Conservation (phyloP, 768 basidiomycete species). For the Amanita exitialis region DNA sequence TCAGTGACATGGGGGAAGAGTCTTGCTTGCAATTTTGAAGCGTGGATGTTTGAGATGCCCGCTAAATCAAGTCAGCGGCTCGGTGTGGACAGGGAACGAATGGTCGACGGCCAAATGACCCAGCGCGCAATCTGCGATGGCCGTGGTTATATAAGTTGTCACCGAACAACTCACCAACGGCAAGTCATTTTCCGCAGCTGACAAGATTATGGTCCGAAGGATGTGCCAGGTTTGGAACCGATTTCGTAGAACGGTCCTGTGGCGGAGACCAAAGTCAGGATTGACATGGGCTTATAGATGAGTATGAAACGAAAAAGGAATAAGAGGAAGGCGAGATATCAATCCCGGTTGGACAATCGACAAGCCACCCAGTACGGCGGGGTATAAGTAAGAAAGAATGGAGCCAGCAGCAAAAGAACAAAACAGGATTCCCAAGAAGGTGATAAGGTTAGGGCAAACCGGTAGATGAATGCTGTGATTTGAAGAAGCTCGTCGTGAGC, state of each 20-base stretch:
- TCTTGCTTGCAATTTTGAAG: background rate
- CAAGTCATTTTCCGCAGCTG: background rate
- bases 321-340: background rate
- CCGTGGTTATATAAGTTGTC: background rate
- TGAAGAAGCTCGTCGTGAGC: conserved; percentile 6
- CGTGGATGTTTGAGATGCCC: background rate
- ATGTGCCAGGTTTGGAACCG: background rate
- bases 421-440: conserved; percentile 6
- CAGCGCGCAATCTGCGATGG: background rate
- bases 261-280: background rate
- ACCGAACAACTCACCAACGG: conserved; percentile 1
- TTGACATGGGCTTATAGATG: background rate
- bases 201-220: background rate
- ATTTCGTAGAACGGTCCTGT: background rate
- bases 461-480: background rate
- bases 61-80: background rate
- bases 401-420: conserved; percentile 5
- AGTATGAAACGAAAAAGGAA: background rate
- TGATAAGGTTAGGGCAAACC: conserved; percentile 3
- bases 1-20: background rate
- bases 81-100: background rate
- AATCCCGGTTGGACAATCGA: background rate
- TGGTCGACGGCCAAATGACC: background rate
- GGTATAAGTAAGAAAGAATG: conserved; percentile 6
- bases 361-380: background rate